Conservation (phyloP, 805 yeast genomes). For the Jamesozyma gamospora region DNA sequence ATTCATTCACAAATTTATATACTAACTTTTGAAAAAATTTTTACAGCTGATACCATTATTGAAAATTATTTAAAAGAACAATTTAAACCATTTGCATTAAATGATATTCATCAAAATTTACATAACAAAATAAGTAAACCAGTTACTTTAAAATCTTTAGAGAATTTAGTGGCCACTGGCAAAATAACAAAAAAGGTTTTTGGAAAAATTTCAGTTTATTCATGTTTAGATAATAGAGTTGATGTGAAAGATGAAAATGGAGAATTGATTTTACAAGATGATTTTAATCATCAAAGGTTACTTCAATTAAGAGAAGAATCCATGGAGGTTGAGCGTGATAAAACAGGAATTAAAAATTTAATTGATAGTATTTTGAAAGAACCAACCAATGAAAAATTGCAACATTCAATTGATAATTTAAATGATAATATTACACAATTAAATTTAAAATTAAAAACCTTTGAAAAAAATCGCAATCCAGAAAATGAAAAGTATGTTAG, state of each 20-base stretch:
- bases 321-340: constrained; percentile 17
- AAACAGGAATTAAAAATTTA: constrained; percentile 4
- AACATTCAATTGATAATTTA: constrained; percentile 3
- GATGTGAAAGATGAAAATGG: constrained; percentile 5
- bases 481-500: constrained; percentile 9
- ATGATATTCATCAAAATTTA: constrained; percentile 38
- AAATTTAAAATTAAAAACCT: constrained; percentile 4
- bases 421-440: constrained; percentile 5
- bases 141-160: constrained; percentile 30
- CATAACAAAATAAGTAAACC: constrained; percentile 33
- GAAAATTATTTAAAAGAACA: constrained; percentile 33
- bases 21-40: not conserved
- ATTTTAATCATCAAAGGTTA: constrained; percentile 12
- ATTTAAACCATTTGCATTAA: constrained; percentile 39
- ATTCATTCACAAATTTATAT: not conserved
- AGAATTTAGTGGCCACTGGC: constrained; percentile 26
- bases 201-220: constrained; percentile 37
- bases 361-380: constrained; percentile 8
- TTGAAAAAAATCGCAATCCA: constrained; percentile 10
- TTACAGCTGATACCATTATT: constrained; percentile 27
- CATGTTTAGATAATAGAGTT: constrained; percentile 29
- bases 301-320: constrained; percentile 18
- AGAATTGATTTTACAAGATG: not conserved
- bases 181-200: constrained; percentile 32
- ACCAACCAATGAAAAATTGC: constrained; percentile 13